Evolutionary conservation across 2,329 filamentous ascomycete genomes (phyloP).

Genomic region (Fusarium equiseti): DNA sequence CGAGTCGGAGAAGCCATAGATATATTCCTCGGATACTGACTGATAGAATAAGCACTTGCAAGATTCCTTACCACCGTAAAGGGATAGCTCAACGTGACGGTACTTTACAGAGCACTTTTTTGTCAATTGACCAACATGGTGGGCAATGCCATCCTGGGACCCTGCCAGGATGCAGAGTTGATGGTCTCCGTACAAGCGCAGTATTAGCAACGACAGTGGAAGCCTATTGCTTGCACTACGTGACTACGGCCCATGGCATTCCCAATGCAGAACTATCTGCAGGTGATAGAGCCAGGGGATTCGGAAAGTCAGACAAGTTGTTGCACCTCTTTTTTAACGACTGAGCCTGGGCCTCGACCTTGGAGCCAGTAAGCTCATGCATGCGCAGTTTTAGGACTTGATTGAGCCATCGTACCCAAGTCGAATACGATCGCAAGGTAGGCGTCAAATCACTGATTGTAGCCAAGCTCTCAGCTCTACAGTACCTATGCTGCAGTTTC

Average conservation of each 20-base stretch:
- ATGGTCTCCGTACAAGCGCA: conserved; percentile 26
- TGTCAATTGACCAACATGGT: conserved; percentile 28
- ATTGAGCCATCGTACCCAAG: conserved; percentile 11
- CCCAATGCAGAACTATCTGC: conserved; percentile 44
- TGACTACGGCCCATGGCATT: conserved; percentile 43
- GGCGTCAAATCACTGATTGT: background rate
- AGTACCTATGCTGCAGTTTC: background rate
- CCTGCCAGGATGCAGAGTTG: conserved; percentile 24
- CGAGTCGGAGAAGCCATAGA: background rate
- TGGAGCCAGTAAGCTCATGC: conserved; percentile 19
- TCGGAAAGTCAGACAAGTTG: conserved; percentile 23
- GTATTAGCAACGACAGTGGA: background rate
- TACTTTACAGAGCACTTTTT: background rate
- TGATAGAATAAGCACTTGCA: conserved; percentile 24
- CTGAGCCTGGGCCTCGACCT: conserved; percentile 23
- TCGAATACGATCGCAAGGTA: conserved; percentile 11
- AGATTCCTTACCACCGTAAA: background rate
- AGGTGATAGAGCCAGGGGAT: conserved; percentile 33
- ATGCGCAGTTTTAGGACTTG: conserved; percentile 30
- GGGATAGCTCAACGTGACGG: background rate
- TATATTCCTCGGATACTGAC: conserved; percentile 58
- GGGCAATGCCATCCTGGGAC: conserved; percentile 41
- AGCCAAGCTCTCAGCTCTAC: background rate
- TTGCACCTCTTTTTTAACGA: conserved; percentile 1
- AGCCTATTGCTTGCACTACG: conserved; percentile 25